Evolutionary conservation across 345 rosid genomes (phyloP).

Genomic region (Balakata baccata): DNA sequence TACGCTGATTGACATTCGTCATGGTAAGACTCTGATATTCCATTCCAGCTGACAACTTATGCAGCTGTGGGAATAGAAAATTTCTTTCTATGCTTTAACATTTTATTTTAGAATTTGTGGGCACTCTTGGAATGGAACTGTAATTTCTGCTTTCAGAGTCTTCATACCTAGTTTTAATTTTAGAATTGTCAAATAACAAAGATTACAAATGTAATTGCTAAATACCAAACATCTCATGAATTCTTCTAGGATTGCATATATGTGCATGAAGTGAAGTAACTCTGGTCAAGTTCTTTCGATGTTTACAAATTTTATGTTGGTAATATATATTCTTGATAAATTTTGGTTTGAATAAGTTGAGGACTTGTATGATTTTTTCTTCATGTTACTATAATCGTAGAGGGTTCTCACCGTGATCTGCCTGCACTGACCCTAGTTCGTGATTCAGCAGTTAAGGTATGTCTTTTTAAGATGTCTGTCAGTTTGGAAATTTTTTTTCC

Average conservation of each 20-base stretch:
- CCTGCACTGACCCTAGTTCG: constrained; percentile 75
- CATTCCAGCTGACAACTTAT: background rate
- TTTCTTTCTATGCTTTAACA: background rate
- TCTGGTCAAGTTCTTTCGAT: background rate
- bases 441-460: constrained; percentile 69
- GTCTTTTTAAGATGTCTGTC: background rate
- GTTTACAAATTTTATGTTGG: background rate
- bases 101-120: background rate
- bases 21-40: constrained; percentile 48
- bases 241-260: background rate
- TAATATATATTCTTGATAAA: background rate
- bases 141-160: background rate
- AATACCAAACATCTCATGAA: background rate
- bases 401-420: constrained; percentile 87
- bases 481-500: background rate
- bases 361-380: constrained; percentile 8
- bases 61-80: background rate
- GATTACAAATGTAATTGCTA: background rate
- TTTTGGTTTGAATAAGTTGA: background rate
- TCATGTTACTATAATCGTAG: constrained; percentile 36
- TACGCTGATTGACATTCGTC: constrained; percentile 80
- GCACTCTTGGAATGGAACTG: background rate
- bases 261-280: background rate
- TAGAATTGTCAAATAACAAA: background rate
- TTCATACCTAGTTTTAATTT: background rate